Base-by-base conservation (phyloP, 257 asterid genomes). In the Solanum rostratum region DNA sequence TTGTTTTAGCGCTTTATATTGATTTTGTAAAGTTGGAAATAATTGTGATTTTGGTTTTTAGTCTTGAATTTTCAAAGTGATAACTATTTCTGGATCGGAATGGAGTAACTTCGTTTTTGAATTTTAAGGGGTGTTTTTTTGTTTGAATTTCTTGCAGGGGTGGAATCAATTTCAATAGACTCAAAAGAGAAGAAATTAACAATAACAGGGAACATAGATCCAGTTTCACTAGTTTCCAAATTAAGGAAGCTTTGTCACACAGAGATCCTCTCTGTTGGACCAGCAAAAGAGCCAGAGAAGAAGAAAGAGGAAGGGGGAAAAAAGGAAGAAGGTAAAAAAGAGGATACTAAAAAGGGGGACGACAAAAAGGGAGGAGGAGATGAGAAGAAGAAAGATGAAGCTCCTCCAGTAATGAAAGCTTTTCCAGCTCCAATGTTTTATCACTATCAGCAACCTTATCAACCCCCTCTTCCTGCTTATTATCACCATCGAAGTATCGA, bases 251-350 rank as follows among this genome's bases (percentile, higher is more conserved):
- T 94, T 10, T 94, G 98, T 85, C 66, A 63, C 70, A 87, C 97
- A 0, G 96, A 93, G n/a, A 90, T 94, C 3, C 43, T 91, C 0
- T 87, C 95, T 0, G 92, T 92, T n/a, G 98, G 97, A 63, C 96
- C 98, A 0, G 96, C 96, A 16, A 94, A 94, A 39, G 97, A 93
- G 86, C 93, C 95, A 0, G 96, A 93, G 15, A 93, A 93, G 92
- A 92, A 93, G 59, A 89, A 89, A 12, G 92, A 81, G 0, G 93
- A 89, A 1, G 80, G 30, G 9, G 55, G 88, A n/a, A 91, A 91
- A 80, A 91, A 92, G 2, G 81, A 55, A 6, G 86, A n/a, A 12
- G 71, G n/a, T 20, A 83, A 82, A 85, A 63, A 76, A 66, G 83
- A 29, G 7, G 69, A 7, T 3, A 78, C 8, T 13, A 57, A 46